Percentiles rank a stretch among this genome's conserved stretches.
Conservation (phyloP, 768 basidiomycete genomes). For the Phallus indusiatus region DNA sequence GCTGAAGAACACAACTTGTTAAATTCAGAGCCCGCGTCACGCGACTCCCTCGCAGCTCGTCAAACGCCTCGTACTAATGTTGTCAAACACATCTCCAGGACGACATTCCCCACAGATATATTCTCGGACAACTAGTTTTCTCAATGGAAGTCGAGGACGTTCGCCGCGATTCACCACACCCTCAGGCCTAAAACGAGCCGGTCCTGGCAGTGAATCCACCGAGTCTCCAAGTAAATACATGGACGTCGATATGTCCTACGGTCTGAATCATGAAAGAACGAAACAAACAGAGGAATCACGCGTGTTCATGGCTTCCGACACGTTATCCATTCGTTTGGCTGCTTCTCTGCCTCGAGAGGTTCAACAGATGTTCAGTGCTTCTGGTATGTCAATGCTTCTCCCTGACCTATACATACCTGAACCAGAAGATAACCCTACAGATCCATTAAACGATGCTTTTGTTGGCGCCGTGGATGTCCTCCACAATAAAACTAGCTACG, state of each 20-base stretch:
- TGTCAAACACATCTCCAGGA: background rate
- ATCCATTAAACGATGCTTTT: conserved; percentile 5
- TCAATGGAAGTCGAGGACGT: background rate
- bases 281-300: conserved; percentile 5
- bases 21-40: conserved; percentile 2
- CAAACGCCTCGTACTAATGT: background rate
- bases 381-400: background rate
- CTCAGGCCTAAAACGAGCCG: background rate
- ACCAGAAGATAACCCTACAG: background rate
- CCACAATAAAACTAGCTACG: background rate
- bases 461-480: conserved; percentile 5
- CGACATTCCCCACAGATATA: background rate
- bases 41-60: background rate
- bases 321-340: conserved; percentile 5
- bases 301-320: conserved; percentile 3
- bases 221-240: background rate
- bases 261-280: background rate
- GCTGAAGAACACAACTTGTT: background rate
- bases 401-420: background rate
- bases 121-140: background rate
- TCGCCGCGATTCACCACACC: background rate
- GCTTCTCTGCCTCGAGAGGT: conserved; percentile 3
- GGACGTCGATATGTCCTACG: background rate
- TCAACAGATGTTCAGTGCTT: conserved; percentile 3
- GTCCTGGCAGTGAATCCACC: background rate